Percentiles rank a stretch among this genome's conserved stretches.
phyloP scores from a whole-genome alignment of 257 asterid genomes.

The Osmanthus fragrans region DNA sequence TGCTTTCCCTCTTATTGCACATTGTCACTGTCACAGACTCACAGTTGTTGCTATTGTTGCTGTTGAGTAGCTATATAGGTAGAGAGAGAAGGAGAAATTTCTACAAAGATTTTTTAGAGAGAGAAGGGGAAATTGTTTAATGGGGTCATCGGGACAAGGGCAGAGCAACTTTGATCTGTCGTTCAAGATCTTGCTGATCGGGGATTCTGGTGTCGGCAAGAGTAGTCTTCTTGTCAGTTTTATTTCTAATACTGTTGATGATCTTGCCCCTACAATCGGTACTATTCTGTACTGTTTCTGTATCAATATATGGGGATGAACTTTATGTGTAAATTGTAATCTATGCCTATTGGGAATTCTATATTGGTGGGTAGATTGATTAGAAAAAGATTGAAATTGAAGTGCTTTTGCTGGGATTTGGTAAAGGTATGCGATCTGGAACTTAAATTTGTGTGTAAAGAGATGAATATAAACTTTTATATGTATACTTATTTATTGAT shows the following conservation, averaged over 20 bases:
- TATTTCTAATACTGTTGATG: slow-evolving; percentile 68
- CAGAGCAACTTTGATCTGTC: slow-evolving; percentile 80
- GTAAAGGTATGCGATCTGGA: neutral
- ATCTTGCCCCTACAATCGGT: slow-evolving; percentile 94
- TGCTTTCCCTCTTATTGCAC: slow-evolving; percentile 19
- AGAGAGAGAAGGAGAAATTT: slow-evolving; percentile 15
- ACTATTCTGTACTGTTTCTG: slow-evolving; percentile 8
- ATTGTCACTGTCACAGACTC: slow-evolving; percentile 25
- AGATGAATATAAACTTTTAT: neutral
- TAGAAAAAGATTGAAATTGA: neutral
- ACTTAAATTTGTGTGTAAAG: neutral
- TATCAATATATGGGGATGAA: neutral
- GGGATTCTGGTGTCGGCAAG: slow-evolving; percentile 96
- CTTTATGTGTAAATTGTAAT: neutral
- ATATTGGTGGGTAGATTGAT: neutral
- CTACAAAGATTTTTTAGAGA: slow-evolving; percentile 22
- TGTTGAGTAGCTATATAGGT: slow-evolving; percentile 29
- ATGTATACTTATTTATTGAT: too few relatives aligned
- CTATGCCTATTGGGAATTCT: neutral
- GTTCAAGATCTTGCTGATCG: slow-evolving; percentile 87
- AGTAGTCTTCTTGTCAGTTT: slow-evolving; percentile 88
- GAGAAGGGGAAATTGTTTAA: slow-evolving; percentile 32
- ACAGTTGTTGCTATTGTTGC: neutral
- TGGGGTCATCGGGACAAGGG: slow-evolving; percentile 66
- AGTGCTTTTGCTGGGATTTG: neutral